Evolutionary conservation across 345 rosid genomes (phyloP), one percentile per base, ranked within the genome.

Genomic region (Populus ilicifolia): DNA sequence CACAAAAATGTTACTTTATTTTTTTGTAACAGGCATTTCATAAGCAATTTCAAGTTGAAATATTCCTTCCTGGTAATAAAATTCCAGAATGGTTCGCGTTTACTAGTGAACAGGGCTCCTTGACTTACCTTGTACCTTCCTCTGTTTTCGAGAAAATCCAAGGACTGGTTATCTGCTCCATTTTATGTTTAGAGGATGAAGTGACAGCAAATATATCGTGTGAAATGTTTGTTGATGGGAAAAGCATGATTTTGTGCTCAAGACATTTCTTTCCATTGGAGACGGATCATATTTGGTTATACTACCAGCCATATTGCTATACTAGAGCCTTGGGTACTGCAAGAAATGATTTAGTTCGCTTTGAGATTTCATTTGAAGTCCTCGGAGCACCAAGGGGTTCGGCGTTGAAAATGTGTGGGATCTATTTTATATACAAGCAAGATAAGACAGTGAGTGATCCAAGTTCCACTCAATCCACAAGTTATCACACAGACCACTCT

Each of bases 11-110:
- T 21, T 11, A 67, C 21, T 11, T 2, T 36, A 4, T 52, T 67
- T 52, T 21, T 30, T 33, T 67, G 43, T 54, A 35, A 52, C 72
- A 75, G 78, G 38, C 36, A 52, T 33, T 68, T 33, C 66, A 65
- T 23, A 65, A 75, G 66, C 48, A 50, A 44, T 61, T 29, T 67
- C 72, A 65, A 50, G 54, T 75, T n/a, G 72, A 75, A 41, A 75
- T 75, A 9, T 67, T 75, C 18, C 72, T 75, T 67, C 78, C 78
- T 75, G 78, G 78, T 67, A 75, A 20, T 35, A 67, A 75, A 30
- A 54, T 75, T 68, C 78, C 67, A 23, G 67, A 75, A 23, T 75
- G 72, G 72, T 75, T 67, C 33, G 17, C 38, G 52, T 14, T 66
- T 35, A 59, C 10, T 9, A 75, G 72, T 52, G 66, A 75, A 75